Evolutionary conservation across 2,329 filamentous ascomycete species (phyloP).

Genomic region (Clonostachys byssicola): DNA sequence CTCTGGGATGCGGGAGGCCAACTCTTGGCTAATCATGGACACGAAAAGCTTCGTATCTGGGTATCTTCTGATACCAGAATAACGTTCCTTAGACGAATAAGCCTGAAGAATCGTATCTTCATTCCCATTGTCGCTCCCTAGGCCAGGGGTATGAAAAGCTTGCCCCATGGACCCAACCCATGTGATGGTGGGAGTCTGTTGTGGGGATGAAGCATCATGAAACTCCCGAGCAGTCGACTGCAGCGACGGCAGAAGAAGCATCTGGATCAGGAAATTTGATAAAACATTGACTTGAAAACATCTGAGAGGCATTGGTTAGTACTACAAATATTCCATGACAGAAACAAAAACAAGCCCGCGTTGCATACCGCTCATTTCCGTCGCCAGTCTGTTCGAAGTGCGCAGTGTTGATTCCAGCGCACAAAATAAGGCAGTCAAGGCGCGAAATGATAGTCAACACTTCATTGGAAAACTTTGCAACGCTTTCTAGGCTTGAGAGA

Average conservation of each 20-base stretch:
- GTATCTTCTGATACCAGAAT: neutral
- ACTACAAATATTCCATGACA: no score
- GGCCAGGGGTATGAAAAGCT: neutral
- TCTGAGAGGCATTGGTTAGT: no score
- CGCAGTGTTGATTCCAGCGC: neutral
- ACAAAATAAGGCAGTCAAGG: neutral
- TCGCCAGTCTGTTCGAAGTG: neutral
- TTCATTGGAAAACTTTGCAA: neutral
- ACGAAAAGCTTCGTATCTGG: neutral
- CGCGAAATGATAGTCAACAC: neutral
- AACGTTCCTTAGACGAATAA: neutral
- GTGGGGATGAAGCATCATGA: neutral
- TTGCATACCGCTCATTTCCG: neutral
- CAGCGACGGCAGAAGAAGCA: neutral
- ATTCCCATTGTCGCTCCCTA: neutral
- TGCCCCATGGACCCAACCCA: neutral
- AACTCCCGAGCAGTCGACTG: neutral
- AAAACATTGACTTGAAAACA: neutral
- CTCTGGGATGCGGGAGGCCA: neutral
- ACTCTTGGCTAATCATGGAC: neutral
- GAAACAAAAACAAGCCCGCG: no score
- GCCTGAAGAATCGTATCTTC: neutral
- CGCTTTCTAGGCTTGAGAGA: neutral
- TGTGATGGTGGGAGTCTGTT: neutral
- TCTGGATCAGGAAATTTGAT: neutral